Percentiles rank a stretch among this genome's conserved stretches.
Evolutionary conservation across 2,329 filamentous ascomycete species (phyloP).

Genomic region (Rutstroemia sp.): DNA sequence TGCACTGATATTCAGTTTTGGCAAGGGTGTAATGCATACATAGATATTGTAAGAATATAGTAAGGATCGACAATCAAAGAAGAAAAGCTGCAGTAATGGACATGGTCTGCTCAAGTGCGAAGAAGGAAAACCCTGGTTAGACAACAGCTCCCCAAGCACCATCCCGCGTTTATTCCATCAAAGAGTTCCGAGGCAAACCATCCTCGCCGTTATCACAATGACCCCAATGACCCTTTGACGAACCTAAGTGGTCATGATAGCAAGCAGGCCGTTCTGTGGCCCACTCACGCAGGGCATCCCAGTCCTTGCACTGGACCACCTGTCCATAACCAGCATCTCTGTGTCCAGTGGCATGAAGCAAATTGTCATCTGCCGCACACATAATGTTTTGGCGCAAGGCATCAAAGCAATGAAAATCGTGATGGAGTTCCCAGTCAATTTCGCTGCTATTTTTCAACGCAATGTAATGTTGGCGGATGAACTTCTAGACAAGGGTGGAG

Average conservation of each 20-base stretch:
- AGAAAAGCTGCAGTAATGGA: no score
- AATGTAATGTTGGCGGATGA: neutral
- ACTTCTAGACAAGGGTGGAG: neutral
- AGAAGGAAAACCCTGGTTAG: no score
- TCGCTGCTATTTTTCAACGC: neutral
- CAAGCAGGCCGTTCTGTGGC: neutral
- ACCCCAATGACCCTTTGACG: no score
- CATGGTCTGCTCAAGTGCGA: no score
- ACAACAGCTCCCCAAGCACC: no score
- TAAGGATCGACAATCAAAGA: no score
- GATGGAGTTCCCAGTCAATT: neutral
- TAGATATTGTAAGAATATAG: no score
- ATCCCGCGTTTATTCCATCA: no score
- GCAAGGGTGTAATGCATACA: no score
- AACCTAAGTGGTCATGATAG: constrained; percentile 1
- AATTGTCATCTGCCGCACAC: constrained; percentile 10
- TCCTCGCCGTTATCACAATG: no score
- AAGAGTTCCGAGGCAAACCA: no score
- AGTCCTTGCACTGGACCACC: neutral
- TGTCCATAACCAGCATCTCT: constrained; percentile 3
- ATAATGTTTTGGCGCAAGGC: constrained; percentile 2
- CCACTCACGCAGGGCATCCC: constrained; percentile 6
- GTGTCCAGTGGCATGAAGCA: constrained; percentile 2
- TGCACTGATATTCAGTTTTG: no score
- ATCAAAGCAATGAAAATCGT: constrained; percentile 5